These are phyloP conservation scores for Carex pumila DNA, from an alignment of 176 grass and related monocot genomes.

Conservation along the genomic window DNA sequence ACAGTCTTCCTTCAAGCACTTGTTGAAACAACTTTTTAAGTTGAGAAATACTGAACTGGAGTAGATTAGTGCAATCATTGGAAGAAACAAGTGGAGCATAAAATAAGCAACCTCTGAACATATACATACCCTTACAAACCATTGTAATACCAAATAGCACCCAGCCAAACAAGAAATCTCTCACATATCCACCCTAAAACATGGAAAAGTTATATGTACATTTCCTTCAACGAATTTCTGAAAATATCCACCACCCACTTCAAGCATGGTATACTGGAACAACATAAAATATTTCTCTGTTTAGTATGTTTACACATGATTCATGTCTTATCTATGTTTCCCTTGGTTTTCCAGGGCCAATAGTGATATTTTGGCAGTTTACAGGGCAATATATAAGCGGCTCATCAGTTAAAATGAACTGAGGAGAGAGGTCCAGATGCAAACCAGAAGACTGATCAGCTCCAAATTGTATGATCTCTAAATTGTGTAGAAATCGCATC, in stretches of 20 bases:
- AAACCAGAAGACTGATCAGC: slow-evolving; percentile 20
- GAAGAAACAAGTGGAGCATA: background rate
- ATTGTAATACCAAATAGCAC: background rate
- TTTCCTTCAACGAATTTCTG: background rate
- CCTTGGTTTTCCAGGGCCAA: background rate
- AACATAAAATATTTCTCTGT: background rate
- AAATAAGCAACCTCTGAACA: background rate
- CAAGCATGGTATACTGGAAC: background rate
- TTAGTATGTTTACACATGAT: background rate
- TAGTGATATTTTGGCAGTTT: background rate
- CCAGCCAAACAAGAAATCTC: background rate
- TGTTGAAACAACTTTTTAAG: background rate
- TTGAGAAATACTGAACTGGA: background rate
- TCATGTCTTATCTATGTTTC: background rate
- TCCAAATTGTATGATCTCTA: slow-evolving; percentile 83
- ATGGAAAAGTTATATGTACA: background rate
- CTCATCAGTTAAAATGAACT: slow-evolving; percentile 16
- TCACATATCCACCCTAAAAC: background rate
- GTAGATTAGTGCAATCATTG: slow-evolving; percentile 3
- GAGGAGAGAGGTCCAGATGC: background rate
- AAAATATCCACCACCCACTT: background rate
- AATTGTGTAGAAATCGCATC: slow-evolving; percentile 80
- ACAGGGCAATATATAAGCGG: background rate
- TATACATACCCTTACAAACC: background rate
- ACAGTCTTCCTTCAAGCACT: slow-evolving; percentile 7